These are phyloP conservation scores for Arctostaphylos glauca DNA, from an alignment of 148 eudicot species.

Conservation along the genomic window DNA sequence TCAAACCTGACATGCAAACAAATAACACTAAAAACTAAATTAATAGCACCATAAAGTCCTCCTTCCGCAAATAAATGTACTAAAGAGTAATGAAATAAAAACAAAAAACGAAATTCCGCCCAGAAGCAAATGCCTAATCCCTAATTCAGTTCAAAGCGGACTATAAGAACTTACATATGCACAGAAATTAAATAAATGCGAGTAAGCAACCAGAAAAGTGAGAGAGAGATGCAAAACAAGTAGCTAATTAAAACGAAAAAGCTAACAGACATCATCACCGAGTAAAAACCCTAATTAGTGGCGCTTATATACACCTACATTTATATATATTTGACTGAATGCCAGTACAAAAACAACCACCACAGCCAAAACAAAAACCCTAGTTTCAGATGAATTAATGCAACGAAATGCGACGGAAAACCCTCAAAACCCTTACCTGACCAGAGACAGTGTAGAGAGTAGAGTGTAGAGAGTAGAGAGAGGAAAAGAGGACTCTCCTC, in stretches of 20 bases:
- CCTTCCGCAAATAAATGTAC: background rate
- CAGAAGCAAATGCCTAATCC: constrained; percentile 1
- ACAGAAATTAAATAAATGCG: background rate
- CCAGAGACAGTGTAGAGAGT: background rate
- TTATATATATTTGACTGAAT: background rate
- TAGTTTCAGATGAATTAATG: background rate
- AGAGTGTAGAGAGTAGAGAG: background rate
- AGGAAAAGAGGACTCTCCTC: background rate
- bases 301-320: background rate
- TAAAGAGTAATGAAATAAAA: background rate
- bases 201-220: background rate
- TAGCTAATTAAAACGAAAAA: background rate
- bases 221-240: background rate
- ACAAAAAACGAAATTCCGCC: background rate
- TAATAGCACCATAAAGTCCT: background rate
- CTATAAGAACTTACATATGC: background rate
- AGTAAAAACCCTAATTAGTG: constrained; percentile 4
- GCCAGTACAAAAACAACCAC: constrained; percentile 2
- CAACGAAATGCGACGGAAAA: background rate
- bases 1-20: constrained; percentile 4
- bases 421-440: background rate
- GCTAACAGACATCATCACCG: background rate
- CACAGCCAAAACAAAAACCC: background rate
- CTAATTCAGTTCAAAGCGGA: background rate
- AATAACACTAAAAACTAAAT: background rate